Evolutionary conservation across 1,284 basidiomycete genomes (phyloP), one percentile per base, ranked within the genome.

Genomic region (Mixia osmundae): DNA sequence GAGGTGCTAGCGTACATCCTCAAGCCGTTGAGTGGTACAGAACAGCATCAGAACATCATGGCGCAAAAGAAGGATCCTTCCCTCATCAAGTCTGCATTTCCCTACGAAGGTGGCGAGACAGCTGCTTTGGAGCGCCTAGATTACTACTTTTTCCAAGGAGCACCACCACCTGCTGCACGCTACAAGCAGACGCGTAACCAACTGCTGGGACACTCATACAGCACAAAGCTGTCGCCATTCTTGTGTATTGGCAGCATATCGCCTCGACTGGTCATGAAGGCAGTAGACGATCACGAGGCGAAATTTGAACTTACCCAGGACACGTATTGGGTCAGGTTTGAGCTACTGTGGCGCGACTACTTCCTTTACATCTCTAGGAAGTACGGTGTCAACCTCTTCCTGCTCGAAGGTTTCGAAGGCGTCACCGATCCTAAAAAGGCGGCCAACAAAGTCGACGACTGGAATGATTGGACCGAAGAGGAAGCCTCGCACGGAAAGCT

Each of bases 151-250:
- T 50, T 47, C 40, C 11, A 49, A 36, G 47, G 53, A 5, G 39
- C 54, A 20, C 49, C 51, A 12, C 54, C 57, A 6, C 54, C 55
- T 3, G 56, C 53, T 22, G 54, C 48, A 16, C 49, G 47, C 19
- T 68, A 68, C 57, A 67, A 67, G 53, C 56, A 61, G 45, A 67
- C 65, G 4, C 50, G 65, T 16, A 68, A 68, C 47, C 64, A 63
- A 9, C 47, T 68, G 37, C 46, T 66, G 21, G 66, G 66, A 0
- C 57, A 62, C 40, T 59, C 57, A 11, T 67, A 64, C 49, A 61
- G 58, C 33, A 67, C 64, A 31, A 67, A 68, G 45, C 58, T 67
- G 40, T 62, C 63, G 1, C 58, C 60, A 0, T 65, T 63, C 54
- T 53, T 68, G 24, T 54, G 57, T 4, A 52, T 64, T 25, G 66